A percentile compares a stretch with the other conserved stretches of the same genome.
Evolutionary conservation across 805 yeast genomes (phyloP).

Genomic region (Candida peoriensis): DNA sequence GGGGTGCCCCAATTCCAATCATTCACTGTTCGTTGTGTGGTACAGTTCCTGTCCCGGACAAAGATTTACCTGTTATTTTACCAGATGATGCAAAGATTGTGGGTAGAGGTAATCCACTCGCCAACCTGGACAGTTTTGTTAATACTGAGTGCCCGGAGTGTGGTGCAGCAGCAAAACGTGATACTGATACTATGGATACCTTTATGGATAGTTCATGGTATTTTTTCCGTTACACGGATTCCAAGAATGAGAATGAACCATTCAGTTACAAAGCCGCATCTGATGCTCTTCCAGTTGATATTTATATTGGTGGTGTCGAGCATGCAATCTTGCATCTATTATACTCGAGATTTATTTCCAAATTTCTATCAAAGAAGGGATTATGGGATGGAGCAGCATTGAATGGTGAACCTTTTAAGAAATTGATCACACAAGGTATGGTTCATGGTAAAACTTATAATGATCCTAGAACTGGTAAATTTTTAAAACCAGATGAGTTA

Average conservation of each 20-base stretch:
- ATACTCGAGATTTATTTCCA: constrained; percentile 81
- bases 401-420: constrained; percentile 75
- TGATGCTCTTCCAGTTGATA: constrained; percentile 72
- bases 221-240: constrained; percentile 76
- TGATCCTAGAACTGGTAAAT: constrained; percentile 69
- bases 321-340: constrained; percentile 92
- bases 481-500: constrained; percentile 75
- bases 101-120: constrained; percentile 63
- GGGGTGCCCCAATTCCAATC: constrained; percentile 99
- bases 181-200: constrained; percentile 98
- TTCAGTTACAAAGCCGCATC: constrained; percentile 49
- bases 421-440: constrained; percentile 93
- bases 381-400: constrained; percentile 57
- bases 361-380: constrained; percentile 65
- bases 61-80: constrained; percentile 74
- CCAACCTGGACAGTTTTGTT: constrained; percentile 60
- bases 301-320: constrained; percentile 93
- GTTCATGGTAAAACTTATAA: constrained; percentile 86
- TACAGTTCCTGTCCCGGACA: constrained; percentile 85
- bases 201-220: constrained; percentile 99
- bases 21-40: constrained; percentile 87
- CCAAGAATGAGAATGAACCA: constrained; percentile 51
- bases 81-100: constrained; percentile 53
- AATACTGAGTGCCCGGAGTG: constrained; percentile 80
- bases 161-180: constrained; percentile 68